phyloP scores from a whole-genome alignment of 2,329 filamentous ascomycete genomes.

The Penicillium sp. region DNA sequence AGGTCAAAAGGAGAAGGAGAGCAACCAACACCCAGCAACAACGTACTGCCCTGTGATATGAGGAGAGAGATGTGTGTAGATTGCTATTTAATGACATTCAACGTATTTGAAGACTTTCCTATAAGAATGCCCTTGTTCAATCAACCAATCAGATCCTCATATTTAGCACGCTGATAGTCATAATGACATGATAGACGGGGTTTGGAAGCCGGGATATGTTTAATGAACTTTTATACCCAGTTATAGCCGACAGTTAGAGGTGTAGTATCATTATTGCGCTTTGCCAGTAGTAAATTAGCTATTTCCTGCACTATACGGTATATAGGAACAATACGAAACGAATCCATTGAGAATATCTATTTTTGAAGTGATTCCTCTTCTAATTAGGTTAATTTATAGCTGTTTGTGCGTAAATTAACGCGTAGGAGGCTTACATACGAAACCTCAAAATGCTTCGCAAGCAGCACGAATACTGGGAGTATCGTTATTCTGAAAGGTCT shows the following conservation, averaged over 20 bases:
- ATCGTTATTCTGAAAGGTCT: slow-evolving; percentile 5
- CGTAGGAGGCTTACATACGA: not conserved
- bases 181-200: not conserved
- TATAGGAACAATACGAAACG: not conserved
- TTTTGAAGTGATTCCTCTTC: slow-evolving; percentile 9
- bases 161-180: not conserved
- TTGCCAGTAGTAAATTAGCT: slow-evolving; percentile 4
- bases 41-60: too few species aligned
- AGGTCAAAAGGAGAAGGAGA: too few species aligned
- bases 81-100: too few species aligned
- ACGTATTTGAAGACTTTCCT: too few species aligned
- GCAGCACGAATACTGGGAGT: slow-evolving; percentile 2
- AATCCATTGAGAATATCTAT: slow-evolving; percentile 14
- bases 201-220: not conserved
- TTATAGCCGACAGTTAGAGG: not conserved
- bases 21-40: too few species aligned
- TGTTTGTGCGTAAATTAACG: not conserved
- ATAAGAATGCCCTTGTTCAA: too few species aligned
- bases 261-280: not conserved
- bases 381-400: slow-evolving; percentile 13
- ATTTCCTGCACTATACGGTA: not conserved
- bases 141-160: not conserved
- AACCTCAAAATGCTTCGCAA: slow-evolving; percentile 4
- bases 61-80: too few species aligned
- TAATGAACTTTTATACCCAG: not conserved